Evolutionary conservation across 768 basidiomycete species (phyloP), one percentile per base, ranked within the genome.

Genomic region (Russula earlei): DNA sequence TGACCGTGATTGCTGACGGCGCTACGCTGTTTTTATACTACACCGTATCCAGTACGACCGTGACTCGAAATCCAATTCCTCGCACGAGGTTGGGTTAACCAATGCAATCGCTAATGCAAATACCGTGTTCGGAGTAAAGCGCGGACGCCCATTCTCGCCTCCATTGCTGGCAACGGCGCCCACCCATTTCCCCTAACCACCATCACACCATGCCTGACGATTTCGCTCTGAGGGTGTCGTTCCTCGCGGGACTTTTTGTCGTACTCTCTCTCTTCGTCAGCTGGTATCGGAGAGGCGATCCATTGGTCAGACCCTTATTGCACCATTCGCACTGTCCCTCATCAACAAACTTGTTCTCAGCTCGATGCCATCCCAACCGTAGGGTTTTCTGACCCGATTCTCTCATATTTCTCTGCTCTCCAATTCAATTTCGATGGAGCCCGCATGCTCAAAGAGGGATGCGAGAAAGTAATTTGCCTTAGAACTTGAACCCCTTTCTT

Each of bases 351-450:
- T 1, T 38, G 20, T 43, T 12, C 31, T 10, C 33, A 63, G 62
- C 52, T 65, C 7, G 25, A 44, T 15, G 49, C 31, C n/a, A 71
- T 76, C 37, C 74, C 73, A 12, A 65, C 72, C 10, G 61, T 73
- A 17, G 75, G 74, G 2, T 67, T 62, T n/a, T 67, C 69, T 14
- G 65, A 63, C 20, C 64, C 69, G 1, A 38, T 72, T 17, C 56
- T 70, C 4, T 73, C 71, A 4, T 69, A 66, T 54, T 46, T 70
- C 17, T 67, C 68, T 6, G 69, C 67, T 3, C 19, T 67, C 15
- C 57, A 56, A 11, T 73, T 62, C 43, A 37, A 70, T 19, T 42
- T 52, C 17, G 54, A 68, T 41, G 64, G 64, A 1, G 53, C 58
- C 7, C 58, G 55, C 7, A 61, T 72, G 54, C 41, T 73, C 8